A percentile compares a stretch with the other conserved stretches of the same genome.
These are phyloP conservation scores for Erysimum cheiranthoides DNA, from an alignment of 345 rosid genomes.

Conservation along the genomic window DNA sequence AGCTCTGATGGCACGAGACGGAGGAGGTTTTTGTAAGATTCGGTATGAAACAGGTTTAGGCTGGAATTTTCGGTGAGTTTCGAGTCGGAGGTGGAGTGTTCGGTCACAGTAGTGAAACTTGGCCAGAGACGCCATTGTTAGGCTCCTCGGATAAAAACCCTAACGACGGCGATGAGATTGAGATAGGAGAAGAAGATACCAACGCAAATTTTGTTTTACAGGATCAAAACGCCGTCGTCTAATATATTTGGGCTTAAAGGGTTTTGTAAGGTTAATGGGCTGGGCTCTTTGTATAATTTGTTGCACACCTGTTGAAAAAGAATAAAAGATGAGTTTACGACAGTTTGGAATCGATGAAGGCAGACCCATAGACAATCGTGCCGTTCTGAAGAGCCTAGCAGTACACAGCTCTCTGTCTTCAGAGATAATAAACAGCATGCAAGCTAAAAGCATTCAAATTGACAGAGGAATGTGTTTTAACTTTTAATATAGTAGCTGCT, in stretches of 20 bases:
- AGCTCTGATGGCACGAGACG: constrained; percentile 56
- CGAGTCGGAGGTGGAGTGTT: constrained; percentile 52
- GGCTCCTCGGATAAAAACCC: constrained; percentile 28
- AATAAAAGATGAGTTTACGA: too few species aligned
- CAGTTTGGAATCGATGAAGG: too few species aligned
- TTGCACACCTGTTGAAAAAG: background rate
- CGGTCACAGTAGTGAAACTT: constrained; percentile 47
- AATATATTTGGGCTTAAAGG: background rate
- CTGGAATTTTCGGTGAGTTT: constrained; percentile 43
- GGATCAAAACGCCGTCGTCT: background rate
- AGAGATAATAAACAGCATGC: too few species aligned
- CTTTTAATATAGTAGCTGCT: too few species aligned
- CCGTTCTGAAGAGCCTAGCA: too few species aligned
- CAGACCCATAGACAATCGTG: too few species aligned
- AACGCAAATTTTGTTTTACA: background rate
- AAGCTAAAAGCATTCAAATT: too few species aligned
- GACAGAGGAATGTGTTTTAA: too few species aligned
- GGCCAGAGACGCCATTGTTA: constrained; percentile 66
- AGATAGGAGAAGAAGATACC: constrained; percentile 5
- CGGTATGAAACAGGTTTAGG: constrained; percentile 43
- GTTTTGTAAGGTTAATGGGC: background rate
- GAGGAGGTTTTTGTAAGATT: constrained; percentile 39
- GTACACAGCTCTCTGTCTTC: too few species aligned
- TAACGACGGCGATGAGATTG: constrained; percentile 19
- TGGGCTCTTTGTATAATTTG: background rate